phyloP scores from a whole-genome alignment of 805 yeast species.

The Yamadazyma laniorum region DNA sequence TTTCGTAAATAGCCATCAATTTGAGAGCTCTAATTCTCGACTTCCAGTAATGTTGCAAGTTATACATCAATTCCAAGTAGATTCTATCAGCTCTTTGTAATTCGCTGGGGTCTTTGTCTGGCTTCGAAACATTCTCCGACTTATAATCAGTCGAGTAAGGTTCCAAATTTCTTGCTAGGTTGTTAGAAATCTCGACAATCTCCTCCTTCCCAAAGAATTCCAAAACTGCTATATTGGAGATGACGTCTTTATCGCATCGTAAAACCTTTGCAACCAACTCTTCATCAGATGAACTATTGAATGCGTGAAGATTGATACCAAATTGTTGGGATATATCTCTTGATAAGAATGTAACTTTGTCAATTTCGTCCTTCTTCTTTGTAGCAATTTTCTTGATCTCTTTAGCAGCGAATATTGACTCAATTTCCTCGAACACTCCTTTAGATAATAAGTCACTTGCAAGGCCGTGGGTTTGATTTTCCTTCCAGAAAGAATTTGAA shows the following conservation, averaged over 20 bases:
- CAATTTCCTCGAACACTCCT: conserved; percentile 68
- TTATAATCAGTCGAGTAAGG: conserved; percentile 60
- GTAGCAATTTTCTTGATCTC: conserved; percentile 47
- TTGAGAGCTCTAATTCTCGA: conserved; percentile 64
- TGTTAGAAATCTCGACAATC: conserved; percentile 56
- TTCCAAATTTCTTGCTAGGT: conserved; percentile 53
- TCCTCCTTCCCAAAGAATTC: conserved; percentile 73
- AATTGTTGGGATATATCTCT: conserved; percentile 77
- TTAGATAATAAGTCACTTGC: conserved; percentile 50
- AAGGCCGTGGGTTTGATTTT: conserved; percentile 40
- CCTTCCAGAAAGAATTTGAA: conserved; percentile 63
- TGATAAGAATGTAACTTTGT: conserved; percentile 56
- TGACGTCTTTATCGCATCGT: conserved; percentile 55
- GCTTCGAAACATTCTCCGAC: conserved; percentile 27
- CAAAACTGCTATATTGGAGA: conserved; percentile 54
- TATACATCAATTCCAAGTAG: conserved; percentile 64
- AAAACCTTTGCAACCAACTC: conserved; percentile 56
- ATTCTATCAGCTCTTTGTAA: conserved; percentile 70
- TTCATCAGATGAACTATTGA: conserved; percentile 50
- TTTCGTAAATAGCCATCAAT: conserved; percentile 54
- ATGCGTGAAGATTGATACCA: conserved; percentile 72
- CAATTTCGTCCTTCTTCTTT: conserved; percentile 41
- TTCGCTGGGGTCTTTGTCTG: conserved; percentile 54
- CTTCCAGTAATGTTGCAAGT: conserved; percentile 69
- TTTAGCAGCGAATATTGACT: conserved; percentile 56